phyloP scores from a whole-genome alignment of 495 filamentous ascomycete genomes.

The Trichoderma erinaceum region DNA sequence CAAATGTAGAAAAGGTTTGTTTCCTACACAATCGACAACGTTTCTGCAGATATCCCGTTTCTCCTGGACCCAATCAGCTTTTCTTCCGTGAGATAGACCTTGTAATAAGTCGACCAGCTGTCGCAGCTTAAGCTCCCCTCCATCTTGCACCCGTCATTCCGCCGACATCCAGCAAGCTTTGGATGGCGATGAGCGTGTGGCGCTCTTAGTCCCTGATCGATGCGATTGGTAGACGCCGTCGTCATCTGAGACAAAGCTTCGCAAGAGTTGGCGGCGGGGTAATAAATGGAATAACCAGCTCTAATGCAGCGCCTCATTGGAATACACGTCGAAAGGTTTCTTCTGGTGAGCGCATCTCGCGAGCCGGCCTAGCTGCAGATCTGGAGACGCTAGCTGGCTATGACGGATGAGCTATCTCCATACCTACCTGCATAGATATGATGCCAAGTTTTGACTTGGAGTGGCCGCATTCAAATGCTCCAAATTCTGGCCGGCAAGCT shows the following conservation, averaged over 20 bases:
- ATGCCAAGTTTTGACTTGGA: neutral
- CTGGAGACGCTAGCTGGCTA: neutral
- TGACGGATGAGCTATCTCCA: neutral
- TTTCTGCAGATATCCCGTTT: neutral
- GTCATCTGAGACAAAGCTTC: constrained; percentile 10
- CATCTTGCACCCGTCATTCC: constrained; percentile 1
- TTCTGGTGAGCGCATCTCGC: neutral
- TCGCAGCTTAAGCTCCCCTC: neutral
- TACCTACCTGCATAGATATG: neutral
- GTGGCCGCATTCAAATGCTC: neutral
- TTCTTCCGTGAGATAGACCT: neutral
- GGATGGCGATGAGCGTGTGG: neutral
- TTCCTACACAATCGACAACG: neutral
- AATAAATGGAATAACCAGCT: neutral
- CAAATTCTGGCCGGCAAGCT: neutral
- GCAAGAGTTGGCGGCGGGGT: constrained; percentile 12
- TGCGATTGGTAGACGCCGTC: neutral
- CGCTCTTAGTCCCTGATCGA: neutral
- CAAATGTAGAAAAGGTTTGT: neutral
- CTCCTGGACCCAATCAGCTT: neutral
- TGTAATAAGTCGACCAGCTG: neutral
- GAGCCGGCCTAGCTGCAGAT: neutral
- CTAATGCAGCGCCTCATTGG: neutral
- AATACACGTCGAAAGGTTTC: neutral
- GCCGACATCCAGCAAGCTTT: neutral